Percentiles rank a stretch among this genome's conserved stretches.
Conservation (phyloP, 495 filamentous ascomycete species). For the Haplographium delicatum region DNA sequence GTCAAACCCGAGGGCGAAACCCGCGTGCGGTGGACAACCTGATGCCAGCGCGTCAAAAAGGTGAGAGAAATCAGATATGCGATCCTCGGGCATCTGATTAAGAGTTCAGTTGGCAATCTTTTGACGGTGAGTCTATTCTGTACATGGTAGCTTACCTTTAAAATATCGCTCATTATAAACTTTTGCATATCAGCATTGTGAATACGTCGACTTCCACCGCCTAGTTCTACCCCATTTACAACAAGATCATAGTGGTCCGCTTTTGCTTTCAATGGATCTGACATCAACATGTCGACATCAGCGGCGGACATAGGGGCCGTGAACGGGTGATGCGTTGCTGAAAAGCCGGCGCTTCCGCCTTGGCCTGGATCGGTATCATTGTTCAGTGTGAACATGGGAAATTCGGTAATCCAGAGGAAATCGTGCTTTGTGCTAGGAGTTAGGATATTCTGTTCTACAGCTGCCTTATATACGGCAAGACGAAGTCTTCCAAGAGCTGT, state of each 20-base stretch:
- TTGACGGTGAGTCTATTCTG: too few relatives aligned
- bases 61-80: slow-evolving; percentile 74
- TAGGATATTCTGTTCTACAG: slow-evolving; percentile 54
- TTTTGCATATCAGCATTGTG: slow-evolving; percentile 82
- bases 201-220: slow-evolving; percentile 89
- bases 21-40: slow-evolving; percentile 96
- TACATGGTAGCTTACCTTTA: slow-evolving; percentile 50
- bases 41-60: slow-evolving; percentile 74
- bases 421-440: slow-evolving; percentile 49
- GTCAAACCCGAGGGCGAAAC: slow-evolving; percentile 89
- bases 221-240: slow-evolving; percentile 90
- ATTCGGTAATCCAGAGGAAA: slow-evolving; percentile 81
- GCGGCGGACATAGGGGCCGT: slow-evolving; percentile 70
- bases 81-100: slow-evolving; percentile 44
- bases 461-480: slow-evolving; percentile 60
- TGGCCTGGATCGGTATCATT: slow-evolving; percentile 72
- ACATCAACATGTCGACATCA: slow-evolving; percentile 71
- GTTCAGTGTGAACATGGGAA: slow-evolving; percentile 81
- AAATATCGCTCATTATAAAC: slow-evolving; percentile 76
- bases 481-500: slow-evolving; percentile 78
- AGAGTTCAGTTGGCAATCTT: too few relatives aligned
- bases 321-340: slow-evolving; percentile 93
- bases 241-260: slow-evolving; percentile 94
- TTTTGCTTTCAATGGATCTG: slow-evolving; percentile 62
- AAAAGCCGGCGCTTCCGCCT: slow-evolving; percentile 71